Evolutionary conservation across 208 protist genomes (phyloP), one percentile per base, ranked within the genome.

Genomic region (Trypanosomatidae sp.): DNA sequence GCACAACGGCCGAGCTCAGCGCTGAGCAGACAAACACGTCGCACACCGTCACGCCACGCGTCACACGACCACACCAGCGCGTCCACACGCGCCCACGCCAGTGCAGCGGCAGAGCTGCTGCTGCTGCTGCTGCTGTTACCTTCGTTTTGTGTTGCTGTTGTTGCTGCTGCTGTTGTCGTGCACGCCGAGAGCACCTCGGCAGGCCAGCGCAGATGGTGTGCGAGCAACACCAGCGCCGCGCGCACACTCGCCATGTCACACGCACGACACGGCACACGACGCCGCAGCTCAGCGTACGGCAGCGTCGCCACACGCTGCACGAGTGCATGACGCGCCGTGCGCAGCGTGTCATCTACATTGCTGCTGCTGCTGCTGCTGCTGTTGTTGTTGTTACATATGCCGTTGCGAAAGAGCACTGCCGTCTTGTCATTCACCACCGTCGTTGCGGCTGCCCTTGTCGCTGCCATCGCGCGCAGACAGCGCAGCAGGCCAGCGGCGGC

Each of bases 71-170:
- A 7, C 82, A 47, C 1, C 57, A 65, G 8, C 80, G 67, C 19
- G 66, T 49, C 82, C 82, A 91, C 11, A 40, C 44, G 11, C 53
- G 41, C n/a, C 71, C 59, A 23, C 61, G 51, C 72, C 81, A 83
- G 44, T 61, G 26, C 48, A 60, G n/a, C n/a, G n/a, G n/a, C n/a
- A n/a, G n/a, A n/a, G n/a, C n/a, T n/a, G n/a, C n/a, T n/a, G n/a
- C n/a, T n/a, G n/a, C n/a, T n/a, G n/a, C n/a, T n/a, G n/a, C n/a
- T n/a, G n/a, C n/a, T n/a, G n/a, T n/a, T n/a, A n/a, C n/a, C n/a
- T n/a, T n/a, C n/a, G n/a, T n/a, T n/a, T n/a, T n/a, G n/a, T n/a
- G n/a, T n/a, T n/a, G 19, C 19, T 42, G 27, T 21, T 50, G 43
- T 0, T n/a, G n/a, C n/a, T n/a, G n/a, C n/a, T n/a, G n/a, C n/a